phyloP scores from a whole-genome alignment of 2,329 filamentous ascomycete species.

The Fusarium pilosicola region DNA sequence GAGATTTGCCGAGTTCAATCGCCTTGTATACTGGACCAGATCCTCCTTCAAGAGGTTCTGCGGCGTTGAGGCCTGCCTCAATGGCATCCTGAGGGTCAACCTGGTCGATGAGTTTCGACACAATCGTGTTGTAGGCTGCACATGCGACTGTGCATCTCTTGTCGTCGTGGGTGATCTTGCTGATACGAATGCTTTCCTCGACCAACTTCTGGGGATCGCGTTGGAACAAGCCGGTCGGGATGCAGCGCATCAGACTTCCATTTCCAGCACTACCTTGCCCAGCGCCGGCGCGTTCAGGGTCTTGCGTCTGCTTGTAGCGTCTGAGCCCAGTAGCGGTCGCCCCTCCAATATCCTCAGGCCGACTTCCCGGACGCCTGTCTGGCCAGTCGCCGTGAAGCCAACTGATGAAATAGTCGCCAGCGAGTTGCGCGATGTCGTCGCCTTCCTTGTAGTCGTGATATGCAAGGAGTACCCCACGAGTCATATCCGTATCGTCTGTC shows the following conservation, averaged over 20 bases:
- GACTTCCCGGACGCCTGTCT: slow-evolving; percentile 45
- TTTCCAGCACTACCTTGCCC: slow-evolving; percentile 55
- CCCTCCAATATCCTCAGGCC: slow-evolving; percentile 53
- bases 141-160: slow-evolving; percentile 50
- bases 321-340: slow-evolving; percentile 51
- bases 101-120: slow-evolving; percentile 46
- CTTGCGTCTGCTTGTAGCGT: slow-evolving; percentile 39
- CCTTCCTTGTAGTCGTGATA: slow-evolving; percentile 46
- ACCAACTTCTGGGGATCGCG: slow-evolving; percentile 40
- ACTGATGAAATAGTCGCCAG: slow-evolving; percentile 53
- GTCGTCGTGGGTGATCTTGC: slow-evolving; percentile 54
- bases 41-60: slow-evolving; percentile 38
- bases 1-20: slow-evolving; percentile 43
- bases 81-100: slow-evolving; percentile 42
- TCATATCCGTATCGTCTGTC: slow-evolving; percentile 61
- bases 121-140: slow-evolving; percentile 54
- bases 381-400: slow-evolving; percentile 58
- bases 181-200: slow-evolving; percentile 50
- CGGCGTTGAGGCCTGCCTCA: slow-evolving; percentile 38
- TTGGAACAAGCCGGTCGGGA: slow-evolving; percentile 56
- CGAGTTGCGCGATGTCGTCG: slow-evolving; percentile 46
- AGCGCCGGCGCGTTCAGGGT: slow-evolving; percentile 47
- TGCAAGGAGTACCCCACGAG: slow-evolving; percentile 56
- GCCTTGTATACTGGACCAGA: slow-evolving; percentile 37
- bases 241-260: slow-evolving; percentile 59